phyloP scores from a whole-genome alignment of 75 land plant species.

The Sequoiadendron giganteum region DNA sequence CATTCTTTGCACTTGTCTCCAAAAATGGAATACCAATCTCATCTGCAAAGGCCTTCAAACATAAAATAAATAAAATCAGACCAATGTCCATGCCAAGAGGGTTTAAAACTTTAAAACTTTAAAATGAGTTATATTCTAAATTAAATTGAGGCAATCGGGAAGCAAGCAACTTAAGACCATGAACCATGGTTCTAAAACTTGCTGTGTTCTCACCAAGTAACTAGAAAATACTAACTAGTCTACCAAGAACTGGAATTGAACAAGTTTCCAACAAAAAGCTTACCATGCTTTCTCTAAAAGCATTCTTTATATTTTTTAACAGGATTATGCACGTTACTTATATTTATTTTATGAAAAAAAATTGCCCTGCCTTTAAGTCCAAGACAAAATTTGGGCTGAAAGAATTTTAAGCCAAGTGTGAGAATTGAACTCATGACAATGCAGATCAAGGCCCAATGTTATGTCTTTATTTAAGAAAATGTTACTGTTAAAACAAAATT shows the following conservation, averaged over 20 bases:
- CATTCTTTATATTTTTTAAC: too few species aligned
- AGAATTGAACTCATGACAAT: background rate
- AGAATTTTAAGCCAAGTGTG: background rate
- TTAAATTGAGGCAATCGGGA: too few species aligned
- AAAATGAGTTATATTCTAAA: too few species aligned
- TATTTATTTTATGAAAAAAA: too few species aligned
- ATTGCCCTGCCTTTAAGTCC: background rate
- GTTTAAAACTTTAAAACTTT: background rate
- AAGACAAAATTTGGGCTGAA: background rate
- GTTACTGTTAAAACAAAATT: background rate
- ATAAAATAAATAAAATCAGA: background rate
- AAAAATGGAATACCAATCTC: slow-evolving; percentile 82
- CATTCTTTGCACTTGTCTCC: slow-evolving; percentile 83
- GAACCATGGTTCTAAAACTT: too few species aligned
- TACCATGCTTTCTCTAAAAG: too few species aligned
- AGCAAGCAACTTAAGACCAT: too few species aligned
- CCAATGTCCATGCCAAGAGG: background rate
- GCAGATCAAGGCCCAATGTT: background rate
- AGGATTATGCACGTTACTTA: too few species aligned
- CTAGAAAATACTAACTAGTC: too few species aligned
- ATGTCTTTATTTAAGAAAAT: background rate
- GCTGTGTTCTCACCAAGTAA: too few species aligned
- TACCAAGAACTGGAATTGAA: too few species aligned
- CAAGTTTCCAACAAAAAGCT: too few species aligned
- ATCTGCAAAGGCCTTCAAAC: slow-evolving; percentile 70